Base-by-base conservation (phyloP, 768 basidiomycete species). In the Trametes cubensis region DNA sequence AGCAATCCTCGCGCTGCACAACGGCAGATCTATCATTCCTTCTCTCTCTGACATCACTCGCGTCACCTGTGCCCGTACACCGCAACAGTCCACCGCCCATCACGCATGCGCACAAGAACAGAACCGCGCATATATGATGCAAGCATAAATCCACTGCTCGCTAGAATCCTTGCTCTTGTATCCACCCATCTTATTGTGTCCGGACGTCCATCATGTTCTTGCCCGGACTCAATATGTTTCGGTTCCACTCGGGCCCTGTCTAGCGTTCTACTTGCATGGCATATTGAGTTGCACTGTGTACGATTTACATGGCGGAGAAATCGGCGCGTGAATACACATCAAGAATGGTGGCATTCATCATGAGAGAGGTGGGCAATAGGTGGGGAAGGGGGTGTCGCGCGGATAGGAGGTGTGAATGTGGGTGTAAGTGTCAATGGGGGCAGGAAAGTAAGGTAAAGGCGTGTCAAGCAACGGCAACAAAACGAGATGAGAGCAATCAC, bases 331-430 rank as follows among this genome's bases (percentile, higher is more conserved):
- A 58, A 47, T 63, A 63, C 52, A 63, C 39, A 15, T 52, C 3
- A 25, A 41, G 58, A 44, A 44, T 39, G 48, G 7, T 5, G n/a
- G 18, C 20, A n/a, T 53, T 28, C 40, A 13, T 18, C 23, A 17
- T 20, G 50, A 39, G 13, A 34, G 34, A 10, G 6, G 6, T 6
- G 28, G 55, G 41, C 55, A 28, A 54, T 6, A 57, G 2, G 55
- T 51, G 49, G 48, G 62, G 51, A 54, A 23, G 51, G 50, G 25
- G 62, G 62, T 63, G 52, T 58, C 62, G 62, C 62, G 28, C 50
- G 51, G 56, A n/a, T 15, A 25, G 28, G 23, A 6, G 20, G 52
- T 39, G 38, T 2, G 34, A 34, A 44, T 39, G 38, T 7, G 34
- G 11, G 40, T 57, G 42, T 8, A 46, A 41, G 42, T 51, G 58